Evolutionary conservation across 345 rosid species (phyloP).

Genomic region (Citrus australasica): DNA sequence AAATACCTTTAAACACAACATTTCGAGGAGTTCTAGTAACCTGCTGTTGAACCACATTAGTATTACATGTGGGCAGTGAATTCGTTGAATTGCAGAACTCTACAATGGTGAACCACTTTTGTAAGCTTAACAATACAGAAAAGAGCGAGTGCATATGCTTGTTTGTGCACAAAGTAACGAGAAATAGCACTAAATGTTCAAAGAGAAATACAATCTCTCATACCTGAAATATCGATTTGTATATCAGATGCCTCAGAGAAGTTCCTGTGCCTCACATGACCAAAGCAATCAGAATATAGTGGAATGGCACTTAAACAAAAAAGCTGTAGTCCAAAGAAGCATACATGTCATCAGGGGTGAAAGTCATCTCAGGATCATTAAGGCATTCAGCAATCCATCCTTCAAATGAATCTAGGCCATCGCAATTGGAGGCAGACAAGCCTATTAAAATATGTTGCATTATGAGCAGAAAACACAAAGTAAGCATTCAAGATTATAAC

Average conservation of each 20-base stretch:
- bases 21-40: constrained; percentile 55
- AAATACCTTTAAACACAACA: constrained; percentile 70
- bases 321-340: constrained; percentile 21
- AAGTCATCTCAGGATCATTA: constrained; percentile 55
- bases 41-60: constrained; percentile 44
- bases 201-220: not conserved
- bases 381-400: constrained; percentile 72
- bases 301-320: constrained; percentile 13
- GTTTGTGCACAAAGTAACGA: not conserved
- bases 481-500: constrained; percentile 10
- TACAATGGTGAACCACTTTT: constrained; percentile 26
- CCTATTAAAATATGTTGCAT: constrained; percentile 31
- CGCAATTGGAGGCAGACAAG: constrained; percentile 48
- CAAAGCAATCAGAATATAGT: constrained; percentile 19
- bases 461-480: constrained; percentile 7
- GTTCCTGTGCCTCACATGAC: constrained; percentile 39
- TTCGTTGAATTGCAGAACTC: constrained; percentile 55
- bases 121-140: not conserved
- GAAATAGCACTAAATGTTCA: not conserved
- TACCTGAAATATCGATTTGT: constrained; percentile 65
- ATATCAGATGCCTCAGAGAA: constrained; percentile 43
- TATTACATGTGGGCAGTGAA: constrained; percentile 36
- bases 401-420: constrained; percentile 58
- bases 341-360: constrained; percentile 61
- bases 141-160: no score